Percentiles rank a stretch among this genome's conserved stretches.
Evolutionary conservation across 352 stramenopile genomes (phyloP).

Genomic region (Phytopythium helicoides): DNA sequence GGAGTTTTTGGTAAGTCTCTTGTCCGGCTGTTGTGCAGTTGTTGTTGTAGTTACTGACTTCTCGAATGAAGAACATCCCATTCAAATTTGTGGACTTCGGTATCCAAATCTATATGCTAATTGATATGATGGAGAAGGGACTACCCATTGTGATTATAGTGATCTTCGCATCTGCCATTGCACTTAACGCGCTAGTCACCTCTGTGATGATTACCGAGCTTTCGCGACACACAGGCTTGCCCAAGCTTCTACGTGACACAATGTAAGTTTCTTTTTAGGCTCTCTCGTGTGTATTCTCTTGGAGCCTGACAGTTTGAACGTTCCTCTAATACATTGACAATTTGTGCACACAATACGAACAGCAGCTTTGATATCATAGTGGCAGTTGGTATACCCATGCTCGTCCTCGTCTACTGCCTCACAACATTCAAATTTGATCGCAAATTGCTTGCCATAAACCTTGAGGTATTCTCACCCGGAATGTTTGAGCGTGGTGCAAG

Average conservation of each 20-base stretch:
- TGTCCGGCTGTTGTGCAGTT: too few relatives aligned
- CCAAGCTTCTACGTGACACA: constrained; percentile 13
- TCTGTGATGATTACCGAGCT: background rate
- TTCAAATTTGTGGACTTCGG: constrained; percentile 5
- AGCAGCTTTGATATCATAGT: constrained; percentile 33
- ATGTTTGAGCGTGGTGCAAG: constrained; percentile 27
- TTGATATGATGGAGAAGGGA: constrained; percentile 11
- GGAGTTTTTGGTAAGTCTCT: too few relatives aligned
- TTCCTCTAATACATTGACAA: too few relatives aligned
- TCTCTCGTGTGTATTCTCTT: too few relatives aligned
- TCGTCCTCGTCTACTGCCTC: constrained; percentile 29
- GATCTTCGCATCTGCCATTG: background rate
- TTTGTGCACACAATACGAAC: too few relatives aligned
- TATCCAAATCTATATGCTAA: constrained; percentile 6
- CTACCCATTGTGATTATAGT: constrained; percentile 6
- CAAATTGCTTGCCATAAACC: constrained; percentile 28
- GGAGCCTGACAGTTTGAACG: too few relatives aligned
- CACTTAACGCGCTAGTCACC: background rate
- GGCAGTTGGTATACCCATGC: constrained; percentile 26
- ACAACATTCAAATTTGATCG: constrained; percentile 27
- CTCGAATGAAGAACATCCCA: background rate
- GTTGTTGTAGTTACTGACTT: too few relatives aligned
- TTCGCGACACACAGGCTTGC: constrained; percentile 8
- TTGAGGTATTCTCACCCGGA: constrained; percentile 20
- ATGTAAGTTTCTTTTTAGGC: constrained; percentile 9